A percentile compares a stretch with the other conserved stretches of the same genome.
These are phyloP conservation scores for Beta vulgaris DNA, from an alignment of 148 eudicot species.

Conservation along the genomic window DNA sequence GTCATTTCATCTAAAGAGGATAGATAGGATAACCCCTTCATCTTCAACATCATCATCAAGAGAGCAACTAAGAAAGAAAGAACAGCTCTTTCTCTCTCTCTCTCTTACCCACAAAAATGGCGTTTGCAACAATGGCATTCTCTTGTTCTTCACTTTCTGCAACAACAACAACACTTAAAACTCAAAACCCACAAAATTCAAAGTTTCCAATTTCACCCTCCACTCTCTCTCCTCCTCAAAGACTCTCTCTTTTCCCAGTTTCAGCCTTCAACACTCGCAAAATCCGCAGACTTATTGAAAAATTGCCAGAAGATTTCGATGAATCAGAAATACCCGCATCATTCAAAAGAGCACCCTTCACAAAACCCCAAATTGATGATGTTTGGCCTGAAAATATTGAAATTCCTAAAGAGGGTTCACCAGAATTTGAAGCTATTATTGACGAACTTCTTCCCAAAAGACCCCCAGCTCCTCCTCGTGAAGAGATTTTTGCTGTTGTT, in stretches of 20 bases:
- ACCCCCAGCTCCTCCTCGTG: constrained; percentile 41
- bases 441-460: constrained; percentile 19
- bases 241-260: constrained; percentile 30
- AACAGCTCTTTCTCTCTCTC: background rate
- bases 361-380: constrained; percentile 4
- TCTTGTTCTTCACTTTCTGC: constrained; percentile 35
- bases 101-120: constrained; percentile 19
- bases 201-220: constrained; percentile 31
- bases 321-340: background rate
- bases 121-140: constrained; percentile 39
- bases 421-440: constrained; percentile 30
- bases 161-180: constrained; percentile 25
- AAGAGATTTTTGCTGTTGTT: constrained; percentile 89
- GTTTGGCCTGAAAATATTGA: constrained; percentile 16
- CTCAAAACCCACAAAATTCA: constrained; percentile 27
- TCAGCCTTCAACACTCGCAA: constrained; percentile 18
- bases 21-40: constrained; percentile 21
- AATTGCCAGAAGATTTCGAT: constrained; percentile 3
- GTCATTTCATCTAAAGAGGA: constrained; percentile 20
- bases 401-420: background rate
- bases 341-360: background rate
- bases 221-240: constrained; percentile 34
- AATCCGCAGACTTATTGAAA: constrained; percentile 26
- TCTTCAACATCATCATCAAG: background rate
- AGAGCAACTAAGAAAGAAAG: background rate